Evolutionary conservation across 148 eudicot genomes (phyloP), one percentile per base, ranked within the genome.

Genomic region (Fagopyrum esculentum): DNA sequence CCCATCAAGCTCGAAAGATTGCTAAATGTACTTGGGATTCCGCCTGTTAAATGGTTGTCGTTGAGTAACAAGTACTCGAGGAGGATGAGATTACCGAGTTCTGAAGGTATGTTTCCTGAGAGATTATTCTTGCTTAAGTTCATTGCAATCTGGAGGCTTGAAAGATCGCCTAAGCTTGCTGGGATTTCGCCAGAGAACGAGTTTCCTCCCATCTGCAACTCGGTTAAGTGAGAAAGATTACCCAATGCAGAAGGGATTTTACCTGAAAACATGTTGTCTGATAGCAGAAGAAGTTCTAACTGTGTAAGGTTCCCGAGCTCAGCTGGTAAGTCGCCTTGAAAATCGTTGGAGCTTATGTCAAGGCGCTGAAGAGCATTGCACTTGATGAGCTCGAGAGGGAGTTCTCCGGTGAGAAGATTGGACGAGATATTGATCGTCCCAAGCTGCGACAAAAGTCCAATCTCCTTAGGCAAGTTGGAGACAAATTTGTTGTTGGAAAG

Each of bases 301-400:
- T 87, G 91, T 47, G 77, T 75, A 77, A 95, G 92, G 70, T 72
- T 82, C 26, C 99, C 99, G 19, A 95, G 75, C 81, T 92, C 92
- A 74, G 71, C 74, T 0, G 97, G 97, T 30, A 95, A 80, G 45
- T 71, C 74, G 68, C 80, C 91, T 6, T 70, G 74, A 76, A 95
- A 92, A 51, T 82, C 74, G 75, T 95, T 95, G 57, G 76, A 79
- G 82, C 99, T 89, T 61, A 95, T 87, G 83, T 95, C 99, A 59
- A 95, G 96, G 64, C 97, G 88, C 77, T 92, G 99, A 78, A 95
- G 91, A 81, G 76, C 82, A 86, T 84, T 92, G 86, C 99, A 95
- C 77, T 81, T 85, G 35, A 81, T 78, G 69, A 95, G 89, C 61
- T 89, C 90, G 19, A 61, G 74, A 45, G 97, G 97, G 56, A 95